These are phyloP conservation scores for Marvania coccoides DNA, from an alignment of 139 green algal genomes.

Conservation along the genomic window DNA sequence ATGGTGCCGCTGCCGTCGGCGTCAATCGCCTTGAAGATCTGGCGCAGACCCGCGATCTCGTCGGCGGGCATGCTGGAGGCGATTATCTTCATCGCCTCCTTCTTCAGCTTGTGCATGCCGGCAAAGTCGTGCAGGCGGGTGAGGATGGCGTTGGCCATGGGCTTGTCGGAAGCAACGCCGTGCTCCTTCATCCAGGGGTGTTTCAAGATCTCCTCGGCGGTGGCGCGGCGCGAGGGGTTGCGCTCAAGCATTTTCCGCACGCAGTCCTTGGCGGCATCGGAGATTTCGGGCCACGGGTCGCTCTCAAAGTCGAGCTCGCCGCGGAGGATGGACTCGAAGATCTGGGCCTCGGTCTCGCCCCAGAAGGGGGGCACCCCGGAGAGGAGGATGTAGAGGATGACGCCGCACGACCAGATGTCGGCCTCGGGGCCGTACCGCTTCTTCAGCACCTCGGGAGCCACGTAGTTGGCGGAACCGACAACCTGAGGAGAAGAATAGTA, in stretches of 20 bases:
- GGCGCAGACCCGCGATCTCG: slow-evolving; percentile 83
- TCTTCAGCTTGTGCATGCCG: slow-evolving; percentile 93
- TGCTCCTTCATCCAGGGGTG: slow-evolving; percentile 90
- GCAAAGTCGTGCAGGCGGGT: slow-evolving; percentile 81
- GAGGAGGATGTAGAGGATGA: slow-evolving; percentile 98
- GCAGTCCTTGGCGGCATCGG: slow-evolving; percentile 65
- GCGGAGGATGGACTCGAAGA: slow-evolving; percentile 73
- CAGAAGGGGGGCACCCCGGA: slow-evolving; percentile 88
- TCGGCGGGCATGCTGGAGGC: slow-evolving; percentile 72
- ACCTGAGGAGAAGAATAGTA: no score
- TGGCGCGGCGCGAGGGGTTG: slow-evolving; percentile 73
- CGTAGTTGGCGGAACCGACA: slow-evolving; percentile 92
- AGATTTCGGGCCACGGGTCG: slow-evolving; percentile 69
- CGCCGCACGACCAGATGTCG: slow-evolving; percentile 90
- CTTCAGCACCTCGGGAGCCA: slow-evolving; percentile 80
- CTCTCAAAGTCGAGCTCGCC: slow-evolving; percentile 59
- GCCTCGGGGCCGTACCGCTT: slow-evolving; percentile 72
- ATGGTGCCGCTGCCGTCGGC: slow-evolving; percentile 85
- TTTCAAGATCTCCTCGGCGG: slow-evolving; percentile 69
- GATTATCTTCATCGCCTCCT: slow-evolving; percentile 89
- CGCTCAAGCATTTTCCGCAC: slow-evolving; percentile 72
- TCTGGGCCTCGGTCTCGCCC: slow-evolving; percentile 84
- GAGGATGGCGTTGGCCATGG: slow-evolving; percentile 75
- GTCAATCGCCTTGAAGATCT: slow-evolving; percentile 90
- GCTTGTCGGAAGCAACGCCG: slow-evolving; percentile 61